Evolutionary conservation across 495 filamentous ascomycete genomes (phyloP), one percentile per base, ranked within the genome.

Genomic region (Oidiodendron maius): DNA sequence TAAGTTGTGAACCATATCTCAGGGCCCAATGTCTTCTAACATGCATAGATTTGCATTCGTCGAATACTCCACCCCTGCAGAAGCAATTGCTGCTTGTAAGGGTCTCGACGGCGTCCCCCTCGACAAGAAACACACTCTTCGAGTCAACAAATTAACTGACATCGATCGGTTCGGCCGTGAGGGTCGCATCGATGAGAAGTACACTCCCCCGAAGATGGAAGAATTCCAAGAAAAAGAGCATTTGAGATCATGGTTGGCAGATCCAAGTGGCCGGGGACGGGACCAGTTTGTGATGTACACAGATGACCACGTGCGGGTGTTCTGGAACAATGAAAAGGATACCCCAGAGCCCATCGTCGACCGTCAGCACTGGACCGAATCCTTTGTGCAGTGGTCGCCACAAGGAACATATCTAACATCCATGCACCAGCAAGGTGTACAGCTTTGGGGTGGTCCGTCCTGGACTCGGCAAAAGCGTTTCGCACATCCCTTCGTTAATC

Each of bases 261-360:
- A 98, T 64, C 69, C 80, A 45, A 86, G 82, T 52, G 89, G 83
- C 40, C 87, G 93, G 21, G 89, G 86, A 58, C 82, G 93, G 21
- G 93, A 98, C 66, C 91, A 98, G 66, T 89, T 96, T 57, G 85
- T 85, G 57, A 89, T 96, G 75, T 96, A 83, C 76, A 82, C 86
- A 32, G 81, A 80, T 49, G 93, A 97, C 36, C 81, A 83, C 48
- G 93, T 98, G 15, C 90, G 89, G 38, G 86, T 98, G 0, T 95
- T 88, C 74, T 96, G 90, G 91, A 96, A 96, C 71, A 93, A 89
- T 77, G 91, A 95, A 71, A 88, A 82, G 67, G 93, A 96, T 49
- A 60, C 74, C 0, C 89, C 93, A 12, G 93, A 97, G 70, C 79
- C 80, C 35, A 78, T 95, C 22, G 84, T 98, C 44, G 90, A 97